Percentiles rank a stretch among this genome's conserved stretches.
Evolutionary conservation across 805 yeast genomes (phyloP).

Genomic region (Maudiozyma saulgeensis): DNA sequence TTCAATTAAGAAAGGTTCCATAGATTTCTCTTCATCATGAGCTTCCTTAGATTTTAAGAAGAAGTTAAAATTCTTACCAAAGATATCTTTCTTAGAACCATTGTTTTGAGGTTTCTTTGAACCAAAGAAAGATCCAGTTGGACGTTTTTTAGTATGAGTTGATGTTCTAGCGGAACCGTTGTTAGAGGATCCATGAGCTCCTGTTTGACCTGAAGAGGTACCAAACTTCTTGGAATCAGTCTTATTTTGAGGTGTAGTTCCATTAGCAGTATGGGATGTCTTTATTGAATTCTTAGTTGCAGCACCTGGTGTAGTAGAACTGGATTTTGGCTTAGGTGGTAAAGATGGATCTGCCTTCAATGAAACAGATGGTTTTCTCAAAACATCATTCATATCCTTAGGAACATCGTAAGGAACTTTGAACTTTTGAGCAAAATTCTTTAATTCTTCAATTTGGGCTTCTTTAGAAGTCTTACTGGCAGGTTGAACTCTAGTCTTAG

Average conservation of each 20-base stretch:
- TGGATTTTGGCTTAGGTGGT: constrained; percentile 16
- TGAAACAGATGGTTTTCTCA: constrained; percentile 20
- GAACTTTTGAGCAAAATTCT: constrained; percentile 72
- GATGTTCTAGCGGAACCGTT: constrained; percentile 7
- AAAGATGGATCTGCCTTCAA: constrained; percentile 19
- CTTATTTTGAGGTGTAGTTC: constrained; percentile 5
- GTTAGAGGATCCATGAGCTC: background rate
- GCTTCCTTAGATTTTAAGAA: constrained; percentile 38
- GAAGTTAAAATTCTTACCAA: constrained; percentile 42
- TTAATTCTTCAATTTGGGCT: constrained; percentile 58
- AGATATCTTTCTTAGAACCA: constrained; percentile 25
- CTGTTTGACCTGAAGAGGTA: background rate
- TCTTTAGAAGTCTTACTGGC: constrained; percentile 28
- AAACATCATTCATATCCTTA: constrained; percentile 23
- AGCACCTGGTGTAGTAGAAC: constrained; percentile 1
- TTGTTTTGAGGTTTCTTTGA: constrained; percentile 27
- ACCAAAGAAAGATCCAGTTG: constrained; percentile 32
- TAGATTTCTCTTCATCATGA: constrained; percentile 23
- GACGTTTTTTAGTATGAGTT: constrained; percentile 20
- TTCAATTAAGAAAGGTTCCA: constrained; percentile 39
- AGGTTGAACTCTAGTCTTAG: constrained; percentile 3
- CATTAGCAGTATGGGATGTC: constrained; percentile 16
- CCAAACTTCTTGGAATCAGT: constrained; percentile 14
- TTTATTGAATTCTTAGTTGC: constrained; percentile 8
- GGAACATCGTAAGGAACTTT: constrained; percentile 61